phyloP scores from a whole-genome alignment of 805 yeast genomes.

The Yarrowia sp. region DNA sequence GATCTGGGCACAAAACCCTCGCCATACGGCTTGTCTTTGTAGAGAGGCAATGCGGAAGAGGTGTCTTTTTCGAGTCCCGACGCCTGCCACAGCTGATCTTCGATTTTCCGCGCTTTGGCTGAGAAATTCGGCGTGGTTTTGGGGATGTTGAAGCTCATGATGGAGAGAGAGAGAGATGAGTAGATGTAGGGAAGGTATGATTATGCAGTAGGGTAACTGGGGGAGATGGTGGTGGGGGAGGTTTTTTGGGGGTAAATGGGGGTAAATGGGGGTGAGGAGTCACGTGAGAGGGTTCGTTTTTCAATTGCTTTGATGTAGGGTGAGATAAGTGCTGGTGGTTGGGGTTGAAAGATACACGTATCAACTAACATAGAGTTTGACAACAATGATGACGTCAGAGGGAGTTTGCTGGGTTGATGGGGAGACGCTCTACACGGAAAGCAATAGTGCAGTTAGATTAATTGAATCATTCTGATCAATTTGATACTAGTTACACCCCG shows the following conservation, averaged over 20 bases:
- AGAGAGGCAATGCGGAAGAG: slow-evolving; percentile 44
- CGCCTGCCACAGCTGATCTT: slow-evolving; percentile 30
- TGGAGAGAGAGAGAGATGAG: neutral
- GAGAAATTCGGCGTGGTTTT: slow-evolving; percentile 28
- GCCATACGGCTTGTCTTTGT: slow-evolving; percentile 52
- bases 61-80: slow-evolving; percentile 3
- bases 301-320: neutral
- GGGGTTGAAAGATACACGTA: neutral
- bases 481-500: too few relatives aligned
- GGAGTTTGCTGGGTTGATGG: neutral
- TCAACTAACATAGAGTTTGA: neutral
- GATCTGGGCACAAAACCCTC: slow-evolving; percentile 8
- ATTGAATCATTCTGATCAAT: too few relatives aligned
- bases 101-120: slow-evolving; percentile 25
- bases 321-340: too few relatives aligned
- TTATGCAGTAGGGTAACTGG: slow-evolving; percentile 2
- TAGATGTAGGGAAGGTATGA: neutral
- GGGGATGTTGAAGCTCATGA: slow-evolving; percentile 29
- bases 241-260: neutral
- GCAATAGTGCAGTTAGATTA: too few relatives aligned
- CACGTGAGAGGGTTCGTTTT: neutral
- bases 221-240: neutral
- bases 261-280: neutral
- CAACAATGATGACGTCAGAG: neutral
- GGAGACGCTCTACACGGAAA: neutral